phyloP scores from a whole-genome alignment of 2,329 filamentous ascomycete species.

The Xylaria sp. region DNA sequence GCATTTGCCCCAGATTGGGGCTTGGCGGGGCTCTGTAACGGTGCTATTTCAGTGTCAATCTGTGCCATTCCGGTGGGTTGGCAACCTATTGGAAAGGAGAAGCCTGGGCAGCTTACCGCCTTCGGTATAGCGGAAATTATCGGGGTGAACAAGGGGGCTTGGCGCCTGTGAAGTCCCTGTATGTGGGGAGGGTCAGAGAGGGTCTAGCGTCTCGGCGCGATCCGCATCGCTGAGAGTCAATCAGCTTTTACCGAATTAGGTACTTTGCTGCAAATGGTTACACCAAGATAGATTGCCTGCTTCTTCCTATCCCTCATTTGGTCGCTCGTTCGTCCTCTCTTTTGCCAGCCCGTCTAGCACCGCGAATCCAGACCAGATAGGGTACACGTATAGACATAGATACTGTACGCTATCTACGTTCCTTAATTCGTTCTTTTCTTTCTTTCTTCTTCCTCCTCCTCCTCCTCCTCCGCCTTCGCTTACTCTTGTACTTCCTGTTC shows the following conservation, averaged over 20 bases:
- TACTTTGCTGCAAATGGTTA: neutral
- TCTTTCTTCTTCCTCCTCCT: neutral
- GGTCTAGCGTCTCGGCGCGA: slow-evolving; percentile 17
- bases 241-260: neutral
- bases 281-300: neutral
- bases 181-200: too few species aligned
- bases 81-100: slow-evolving; percentile 3
- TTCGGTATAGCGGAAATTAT: neutral
- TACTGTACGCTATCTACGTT: neutral
- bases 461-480: neutral
- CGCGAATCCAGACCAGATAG: neutral
- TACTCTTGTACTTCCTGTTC: neutral
- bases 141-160: neutral
- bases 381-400: neutral
- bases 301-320: neutral
- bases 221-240: slow-evolving; percentile 2
- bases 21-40: neutral
- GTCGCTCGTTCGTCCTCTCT: neutral
- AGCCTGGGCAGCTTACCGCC: neutral
- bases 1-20: neutral
- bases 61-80: neutral
- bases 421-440: neutral
- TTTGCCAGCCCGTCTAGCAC: slow-evolving; percentile 8
- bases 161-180: neutral
- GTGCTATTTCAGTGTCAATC: neutral